Evolutionary conservation across 2,329 filamentous ascomycete genomes (phyloP).

Genomic region (Saccharata proteae): DNA sequence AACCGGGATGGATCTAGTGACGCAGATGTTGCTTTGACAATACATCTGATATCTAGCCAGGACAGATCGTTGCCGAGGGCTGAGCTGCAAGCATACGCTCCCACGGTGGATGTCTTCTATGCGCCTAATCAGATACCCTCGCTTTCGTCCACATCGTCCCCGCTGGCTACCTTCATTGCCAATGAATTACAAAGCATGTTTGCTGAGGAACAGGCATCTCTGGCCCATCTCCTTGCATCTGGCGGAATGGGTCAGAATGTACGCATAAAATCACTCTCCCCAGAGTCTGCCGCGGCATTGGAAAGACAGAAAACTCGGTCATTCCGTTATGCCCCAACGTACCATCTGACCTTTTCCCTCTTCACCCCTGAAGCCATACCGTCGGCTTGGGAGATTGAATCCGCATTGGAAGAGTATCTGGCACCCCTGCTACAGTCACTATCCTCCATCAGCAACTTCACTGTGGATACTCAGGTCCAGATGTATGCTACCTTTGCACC

Average conservation of each 20-base stretch:
- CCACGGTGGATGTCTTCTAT: conserved; percentile 68
- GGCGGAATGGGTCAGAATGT: conserved; percentile 28
- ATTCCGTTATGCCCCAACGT: conserved; percentile 83
- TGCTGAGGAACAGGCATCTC: conserved; percentile 75
- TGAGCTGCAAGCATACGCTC: conserved; percentile 54
- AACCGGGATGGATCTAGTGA: conserved; percentile 18
- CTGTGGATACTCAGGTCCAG: conserved; percentile 91
- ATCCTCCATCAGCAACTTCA: conserved; percentile 81
- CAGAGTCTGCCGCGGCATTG: conserved; percentile 39
- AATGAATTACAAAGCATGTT: conserved; percentile 67
- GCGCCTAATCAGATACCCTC: conserved; percentile 55
- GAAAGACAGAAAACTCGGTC: conserved; percentile 64
- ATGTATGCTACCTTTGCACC: conserved; percentile 66
- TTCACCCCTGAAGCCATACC: conserved; percentile 71
- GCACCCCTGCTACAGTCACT: conserved; percentile 69
- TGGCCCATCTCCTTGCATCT: conserved; percentile 37
- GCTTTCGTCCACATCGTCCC: conserved; percentile 55
- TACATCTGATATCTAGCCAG: conserved; percentile 57
- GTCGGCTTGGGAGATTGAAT: conserved; percentile 83
- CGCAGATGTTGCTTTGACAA: conserved; percentile 49
- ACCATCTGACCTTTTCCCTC: conserved; percentile 90
- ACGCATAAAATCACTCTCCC: conserved; percentile 40
- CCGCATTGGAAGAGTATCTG: conserved; percentile 69
- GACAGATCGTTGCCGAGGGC: conserved; percentile 41
- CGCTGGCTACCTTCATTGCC: conserved; percentile 66